Percentiles rank a stretch among this genome's conserved stretches.
phyloP scores from a whole-genome alignment of 352 stramenopile genomes.

The Pythium folliculosum region DNA sequence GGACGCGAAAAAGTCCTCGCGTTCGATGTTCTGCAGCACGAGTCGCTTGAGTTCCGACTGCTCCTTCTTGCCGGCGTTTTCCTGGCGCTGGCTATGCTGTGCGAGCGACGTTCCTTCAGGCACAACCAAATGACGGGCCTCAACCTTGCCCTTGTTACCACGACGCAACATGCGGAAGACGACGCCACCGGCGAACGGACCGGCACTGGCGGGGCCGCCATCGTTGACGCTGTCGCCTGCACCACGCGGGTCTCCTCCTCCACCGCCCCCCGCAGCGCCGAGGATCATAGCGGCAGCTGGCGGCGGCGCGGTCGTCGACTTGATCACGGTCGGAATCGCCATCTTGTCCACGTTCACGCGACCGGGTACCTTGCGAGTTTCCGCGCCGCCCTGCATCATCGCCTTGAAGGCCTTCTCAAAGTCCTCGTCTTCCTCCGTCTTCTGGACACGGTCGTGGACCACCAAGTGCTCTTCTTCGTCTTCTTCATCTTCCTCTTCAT shows the following conservation, averaged over 20 bases:
- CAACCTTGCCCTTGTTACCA: conserved; percentile 96
- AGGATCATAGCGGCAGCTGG: not conserved
- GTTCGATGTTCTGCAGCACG: conserved; percentile 85
- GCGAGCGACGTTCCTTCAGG: conserved; percentile 93
- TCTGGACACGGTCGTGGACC: conserved; percentile 74
- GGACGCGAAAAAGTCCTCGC: conserved; percentile 72
- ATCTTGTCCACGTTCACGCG: conserved; percentile 89
- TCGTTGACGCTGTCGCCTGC: conserved; percentile 8
- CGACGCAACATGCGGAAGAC: conserved; percentile 95
- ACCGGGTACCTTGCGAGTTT: conserved; percentile 58
- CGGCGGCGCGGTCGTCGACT: conserved; percentile 37
- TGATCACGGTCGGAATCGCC: conserved; percentile 83
- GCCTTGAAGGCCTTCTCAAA: conserved; percentile 89
- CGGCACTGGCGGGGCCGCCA: conserved; percentile 29
- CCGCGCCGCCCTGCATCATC: conserved; percentile 76
- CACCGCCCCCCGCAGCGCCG: not conserved
- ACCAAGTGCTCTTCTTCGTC: conserved; percentile 90
- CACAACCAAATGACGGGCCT: conserved; percentile 93
- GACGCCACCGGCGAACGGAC: conserved; percentile 53
- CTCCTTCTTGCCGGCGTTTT: conserved; percentile 84
- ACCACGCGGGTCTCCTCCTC: conserved; percentile 10
- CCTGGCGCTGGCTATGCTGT: conserved; percentile 86
- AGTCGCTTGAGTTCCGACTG: conserved; percentile 87
- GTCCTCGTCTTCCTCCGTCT: conserved; percentile 82
- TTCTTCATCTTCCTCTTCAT: conserved; percentile 62